Percentiles rank a stretch among this genome's conserved stretches.
Evolutionary conservation across 2,329 filamentous ascomycete species (phyloP).

Genomic region (Biscogniauxia marginata): DNA sequence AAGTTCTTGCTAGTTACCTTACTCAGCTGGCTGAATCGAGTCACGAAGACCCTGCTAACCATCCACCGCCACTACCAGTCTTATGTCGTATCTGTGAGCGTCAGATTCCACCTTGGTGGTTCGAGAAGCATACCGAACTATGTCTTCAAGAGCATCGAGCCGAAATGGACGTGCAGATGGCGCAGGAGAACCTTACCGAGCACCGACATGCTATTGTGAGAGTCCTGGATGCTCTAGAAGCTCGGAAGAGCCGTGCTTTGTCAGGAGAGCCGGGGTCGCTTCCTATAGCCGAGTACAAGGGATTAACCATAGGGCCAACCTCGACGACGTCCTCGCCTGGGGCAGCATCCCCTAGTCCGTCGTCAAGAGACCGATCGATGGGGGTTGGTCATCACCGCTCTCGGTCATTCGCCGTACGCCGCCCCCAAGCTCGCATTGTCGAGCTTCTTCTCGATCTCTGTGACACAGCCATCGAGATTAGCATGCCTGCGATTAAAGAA

Average conservation of each 20-base stretch:
- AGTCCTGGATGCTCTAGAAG: constrained; percentile 88
- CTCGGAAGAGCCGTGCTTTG: constrained; percentile 65
- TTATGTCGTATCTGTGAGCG: constrained; percentile 97
- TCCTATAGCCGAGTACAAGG: constrained; percentile 79
- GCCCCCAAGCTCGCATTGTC: constrained; percentile 88
- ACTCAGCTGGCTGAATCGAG: constrained; percentile 84
- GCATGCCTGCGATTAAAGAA: constrained; percentile 89
- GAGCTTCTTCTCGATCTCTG: constrained; percentile 93
- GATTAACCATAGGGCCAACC: constrained; percentile 74
- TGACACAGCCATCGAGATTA: constrained; percentile 94
- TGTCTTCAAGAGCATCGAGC: constrained; percentile 94
- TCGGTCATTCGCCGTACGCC: constrained; percentile 85
- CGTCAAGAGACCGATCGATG: constrained; percentile 70
- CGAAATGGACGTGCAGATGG: constrained; percentile 96
- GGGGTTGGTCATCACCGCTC: constrained; percentile 78
- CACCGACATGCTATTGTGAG: constrained; percentile 94
- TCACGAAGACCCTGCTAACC: constrained; percentile 69
- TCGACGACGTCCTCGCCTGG: constrained; percentile 71
- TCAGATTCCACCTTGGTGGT: constrained; percentile 98
- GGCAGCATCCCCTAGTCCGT: constrained; percentile 67
- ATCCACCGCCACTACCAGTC: constrained; percentile 79
- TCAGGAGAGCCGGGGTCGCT: constrained; percentile 51
- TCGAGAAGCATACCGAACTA: constrained; percentile 96
- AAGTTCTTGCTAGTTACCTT: constrained; percentile 90
- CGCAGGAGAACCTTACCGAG: constrained; percentile 87